Conservation (phyloP, 2,329 filamentous ascomycete genomes). For the Talaromyces albobiverticillius region DNA sequence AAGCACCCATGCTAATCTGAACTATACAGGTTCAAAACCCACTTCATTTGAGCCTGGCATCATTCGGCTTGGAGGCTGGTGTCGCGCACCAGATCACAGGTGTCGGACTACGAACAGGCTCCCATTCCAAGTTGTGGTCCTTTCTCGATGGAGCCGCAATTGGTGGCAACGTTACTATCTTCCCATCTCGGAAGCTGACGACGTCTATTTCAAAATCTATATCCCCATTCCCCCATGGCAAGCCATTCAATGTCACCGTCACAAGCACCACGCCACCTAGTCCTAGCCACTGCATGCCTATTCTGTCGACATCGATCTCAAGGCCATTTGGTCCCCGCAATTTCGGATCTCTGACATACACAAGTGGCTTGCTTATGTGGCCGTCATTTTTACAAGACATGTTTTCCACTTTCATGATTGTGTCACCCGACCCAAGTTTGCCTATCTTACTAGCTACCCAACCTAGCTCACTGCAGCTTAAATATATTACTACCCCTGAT, state of each 20-base stretch:
- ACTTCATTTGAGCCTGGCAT: slow-evolving; percentile 24
- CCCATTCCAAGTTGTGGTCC: slow-evolving; percentile 27
- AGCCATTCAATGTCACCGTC: slow-evolving; percentile 31
- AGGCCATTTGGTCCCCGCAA: slow-evolving; percentile 31
- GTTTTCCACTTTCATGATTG: slow-evolving; percentile 21
- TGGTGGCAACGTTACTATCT: slow-evolving; percentile 24
- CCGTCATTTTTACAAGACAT: slow-evolving; percentile 25
- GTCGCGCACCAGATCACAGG: slow-evolving; percentile 28
- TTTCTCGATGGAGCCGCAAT: slow-evolving; percentile 31
- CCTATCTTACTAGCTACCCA: slow-evolving; percentile 20
- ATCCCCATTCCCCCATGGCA: slow-evolving; percentile 23
- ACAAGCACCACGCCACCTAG: slow-evolving; percentile 29
- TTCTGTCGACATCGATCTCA: slow-evolving; percentile 28
- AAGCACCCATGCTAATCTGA: neutral
- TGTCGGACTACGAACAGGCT: slow-evolving; percentile 25
- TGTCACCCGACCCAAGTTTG: slow-evolving; percentile 23
- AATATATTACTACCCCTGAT: slow-evolving; percentile 27
- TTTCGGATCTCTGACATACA: slow-evolving; percentile 33
- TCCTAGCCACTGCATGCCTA: slow-evolving; percentile 26
- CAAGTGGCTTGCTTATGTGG: slow-evolving; percentile 37
- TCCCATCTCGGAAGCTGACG: slow-evolving; percentile 31
- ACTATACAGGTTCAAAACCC: slow-evolving; percentile 28
- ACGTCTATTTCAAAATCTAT: slow-evolving; percentile 29
- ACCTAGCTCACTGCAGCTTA: slow-evolving; percentile 32
- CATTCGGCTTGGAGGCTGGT: slow-evolving; percentile 32